These are phyloP conservation scores for Cystobasidium slooffiae DNA, from an alignment of 1,284 basidiomycete genomes.

Conservation along the genomic window DNA sequence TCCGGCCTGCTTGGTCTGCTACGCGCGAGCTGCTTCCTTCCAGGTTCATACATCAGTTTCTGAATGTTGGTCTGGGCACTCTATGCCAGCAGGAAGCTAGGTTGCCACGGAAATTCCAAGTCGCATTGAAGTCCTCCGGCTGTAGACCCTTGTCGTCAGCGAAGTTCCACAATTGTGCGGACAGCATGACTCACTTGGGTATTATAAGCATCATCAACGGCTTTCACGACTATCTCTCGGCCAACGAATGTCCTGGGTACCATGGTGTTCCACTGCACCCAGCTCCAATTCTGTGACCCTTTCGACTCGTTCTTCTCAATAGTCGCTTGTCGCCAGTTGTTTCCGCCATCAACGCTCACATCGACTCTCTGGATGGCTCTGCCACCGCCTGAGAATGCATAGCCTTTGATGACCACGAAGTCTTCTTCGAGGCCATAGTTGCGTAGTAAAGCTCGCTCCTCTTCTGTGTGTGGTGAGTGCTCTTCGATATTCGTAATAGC, in stretches of 20 bases:
- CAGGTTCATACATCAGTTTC: not conserved
- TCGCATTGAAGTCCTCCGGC: constrained; percentile 33
- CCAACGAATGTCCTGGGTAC: constrained; percentile 37
- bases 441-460: constrained; percentile 25
- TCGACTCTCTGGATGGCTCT: constrained; percentile 38
- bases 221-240: constrained; percentile 41
- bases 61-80: constrained; percentile 33
- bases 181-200: constrained; percentile 22
- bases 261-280: constrained; percentile 37
- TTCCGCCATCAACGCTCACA: constrained; percentile 38
- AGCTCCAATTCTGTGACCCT: constrained; percentile 40
- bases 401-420: constrained; percentile 35
- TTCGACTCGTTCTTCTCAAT: constrained; percentile 29
- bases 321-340: constrained; percentile 37
- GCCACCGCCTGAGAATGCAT: constrained; percentile 39
- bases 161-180: not conserved
- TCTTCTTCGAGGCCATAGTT: constrained; percentile 43
- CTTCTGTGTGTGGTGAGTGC: constrained; percentile 31
- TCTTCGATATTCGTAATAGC: constrained; percentile 40
- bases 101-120: constrained; percentile 38
- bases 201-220: constrained; percentile 39
- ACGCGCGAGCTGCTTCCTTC: no score
- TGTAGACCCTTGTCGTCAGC: constrained; percentile 1
- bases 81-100: constrained; percentile 33
- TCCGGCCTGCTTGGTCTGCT: no score